These are phyloP conservation scores for Argentina anserina DNA, from an alignment of 306 rosid genomes.

Conservation along the genomic window DNA sequence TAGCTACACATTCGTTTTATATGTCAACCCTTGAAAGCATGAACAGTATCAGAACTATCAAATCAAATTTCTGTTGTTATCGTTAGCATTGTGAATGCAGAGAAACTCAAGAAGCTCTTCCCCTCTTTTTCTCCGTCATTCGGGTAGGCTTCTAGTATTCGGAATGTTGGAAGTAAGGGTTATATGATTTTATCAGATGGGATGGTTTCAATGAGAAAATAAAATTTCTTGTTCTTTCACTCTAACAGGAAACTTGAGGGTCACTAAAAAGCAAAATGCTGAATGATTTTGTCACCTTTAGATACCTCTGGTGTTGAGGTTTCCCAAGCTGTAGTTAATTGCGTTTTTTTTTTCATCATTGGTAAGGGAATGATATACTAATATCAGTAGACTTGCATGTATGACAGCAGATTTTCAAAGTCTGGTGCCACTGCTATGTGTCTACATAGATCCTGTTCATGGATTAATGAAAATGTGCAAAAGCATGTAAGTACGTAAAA, in stretches of 20 bases:
- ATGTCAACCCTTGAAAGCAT: not conserved
- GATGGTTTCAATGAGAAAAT: not conserved
- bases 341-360: not conserved
- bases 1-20: not conserved
- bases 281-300: not conserved
- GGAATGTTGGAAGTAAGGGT: too few species aligned
- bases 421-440: not conserved
- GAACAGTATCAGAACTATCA: not conserved
- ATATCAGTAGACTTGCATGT: not conserved
- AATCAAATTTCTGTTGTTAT: slow-evolving; percentile 8
- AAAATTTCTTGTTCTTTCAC: not conserved
- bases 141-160: not conserved
- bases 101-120: not conserved
- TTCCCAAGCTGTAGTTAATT: not conserved
- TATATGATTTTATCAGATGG: not conserved
- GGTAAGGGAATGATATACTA: not conserved
- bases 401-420: not conserved
- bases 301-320: not conserved
- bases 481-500: too few species aligned
- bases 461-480: too few species aligned
- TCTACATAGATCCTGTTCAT: too few species aligned
- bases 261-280: not conserved
- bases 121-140: not conserved
- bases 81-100: not conserved
- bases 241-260: not conserved